phyloP scores from a whole-genome alignment of 179 eudicot species.

The Heliamphora pulchella region DNA sequence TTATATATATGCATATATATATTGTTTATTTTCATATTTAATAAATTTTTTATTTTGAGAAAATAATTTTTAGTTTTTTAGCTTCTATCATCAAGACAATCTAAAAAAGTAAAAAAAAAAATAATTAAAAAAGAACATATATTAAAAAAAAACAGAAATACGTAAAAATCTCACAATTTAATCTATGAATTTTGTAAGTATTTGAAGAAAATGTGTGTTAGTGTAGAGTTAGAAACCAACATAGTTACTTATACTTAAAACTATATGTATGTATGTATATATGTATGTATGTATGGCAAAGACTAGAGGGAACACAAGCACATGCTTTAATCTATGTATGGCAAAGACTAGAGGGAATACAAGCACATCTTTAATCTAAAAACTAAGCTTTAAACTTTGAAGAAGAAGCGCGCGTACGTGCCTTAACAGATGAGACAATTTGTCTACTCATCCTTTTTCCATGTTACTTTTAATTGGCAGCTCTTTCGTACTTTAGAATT shows the following conservation, averaged over 20 bases:
- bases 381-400: not conserved
- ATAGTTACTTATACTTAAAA: not conserved
- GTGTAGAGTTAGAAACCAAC: conserved; percentile 14
- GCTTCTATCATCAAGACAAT: too few species aligned
- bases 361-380: conserved; percentile 7
- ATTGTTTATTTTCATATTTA: too few species aligned
- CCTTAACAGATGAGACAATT: not conserved
- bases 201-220: not conserved
- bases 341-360: conserved; percentile 11
- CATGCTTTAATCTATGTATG: not conserved
- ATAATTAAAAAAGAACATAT: not conserved
- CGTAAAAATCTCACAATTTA: too few species aligned
- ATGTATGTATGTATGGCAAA: not conserved
- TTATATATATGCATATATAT: too few species aligned
- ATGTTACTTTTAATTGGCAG: not conserved
- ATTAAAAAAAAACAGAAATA: not conserved
- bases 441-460: not conserved
- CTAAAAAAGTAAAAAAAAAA: too few species aligned
- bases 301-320: conserved; percentile 11
- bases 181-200: too few species aligned
- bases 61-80: too few species aligned
- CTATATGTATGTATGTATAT: not conserved
- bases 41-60: too few species aligned
- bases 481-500: not conserved
- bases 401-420: conserved; percentile 9